Evolutionary conservation across 2,329 filamentous ascomycete genomes (phyloP), one percentile per base, ranked within the genome.

Genomic region (Phaeophleospora eucalypticola): DNA sequence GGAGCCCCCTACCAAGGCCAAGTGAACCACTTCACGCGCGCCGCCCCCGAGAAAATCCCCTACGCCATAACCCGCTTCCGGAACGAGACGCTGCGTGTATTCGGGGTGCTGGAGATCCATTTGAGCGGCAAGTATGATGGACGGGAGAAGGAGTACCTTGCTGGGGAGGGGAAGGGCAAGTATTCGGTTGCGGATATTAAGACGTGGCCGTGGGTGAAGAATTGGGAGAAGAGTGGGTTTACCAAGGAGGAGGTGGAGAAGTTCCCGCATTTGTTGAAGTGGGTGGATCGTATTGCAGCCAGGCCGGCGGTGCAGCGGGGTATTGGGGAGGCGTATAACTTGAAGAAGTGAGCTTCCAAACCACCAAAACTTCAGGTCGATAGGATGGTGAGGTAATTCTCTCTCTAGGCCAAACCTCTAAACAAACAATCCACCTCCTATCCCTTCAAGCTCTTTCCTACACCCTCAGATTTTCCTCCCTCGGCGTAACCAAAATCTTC

Each of bases 111-210:
- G n/a, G 76, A 79, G 49, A 75, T 78, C 46, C 74, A 71, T 8
- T 65, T 79, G 1, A 72, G 68, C 0, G 77, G 77, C 12, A 77
- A 76, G 54, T 78, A 74, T 58, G 72, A 68, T 2, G 73, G 71
- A 12, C 62, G 72, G 48, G 67, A 70, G 10, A 63, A 72, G 10
- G 74, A 80, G 6, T 80, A 78, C 50, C 65, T 79, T 2, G 76
- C 74, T 16, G 77, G 76, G 1, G 71, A 71, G 8, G 75, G 74
- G 1, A 72, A 73, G 52, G 77, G 77, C n/a, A 78, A 74, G 57
- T 80, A 79, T 60, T 69, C 66, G n/a, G 65, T 78, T 17, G 74
- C 76, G 8, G 76, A 78, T 53, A 77, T 79, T 46, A 73, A 72
- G 49, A 71, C 73, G 1, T 78, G 73, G 73, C 66, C 72, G 20